Base-by-base conservation (phyloP, 1,284 basidiomycete species). In the Trichosporon sp. region DNA sequence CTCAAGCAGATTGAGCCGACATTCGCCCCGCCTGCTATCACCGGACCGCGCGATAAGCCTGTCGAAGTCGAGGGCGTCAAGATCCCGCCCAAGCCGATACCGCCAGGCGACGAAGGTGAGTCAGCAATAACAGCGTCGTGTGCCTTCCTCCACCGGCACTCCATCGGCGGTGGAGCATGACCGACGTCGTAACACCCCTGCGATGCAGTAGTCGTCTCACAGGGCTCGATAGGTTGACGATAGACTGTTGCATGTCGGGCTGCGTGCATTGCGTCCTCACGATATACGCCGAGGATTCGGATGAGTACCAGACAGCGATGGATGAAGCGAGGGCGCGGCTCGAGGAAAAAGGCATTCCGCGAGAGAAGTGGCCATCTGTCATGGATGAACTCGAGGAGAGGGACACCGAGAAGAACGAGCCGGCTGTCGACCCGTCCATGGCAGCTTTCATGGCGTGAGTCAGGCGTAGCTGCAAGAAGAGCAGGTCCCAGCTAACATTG, bases 171-270 rank as follows among this genome's bases (percentile, higher is more conserved):
- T 44, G 37, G 37, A 44, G 37, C 37, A 8, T 44, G 6, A n/a
- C 37, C 37, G 37, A 23, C 6, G 37, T 44, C 37, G 37, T 16
- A 9, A n/a, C 19, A 44, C 37, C 37, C 8, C 49, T 6, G n/a
- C 31, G 21, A 31, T 23, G 21, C 16, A 49, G 60, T n/a, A 40
- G 29, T 31, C 33, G 21, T 49, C 46, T 11, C 19, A 21, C 23
- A 21, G 27, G 29, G 36, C 21, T 37, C 6, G 13, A 25, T 37
- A 13, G 10, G 52, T 60, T 67, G 34, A 61, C 40, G 1, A 19
- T 69, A 92, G 90, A 92, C 79, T 93, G 92, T 78, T 94, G 92
- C 80, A 93, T 92, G 91, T 92, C 90, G 9, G 91, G 91, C 31
- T 95, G 92, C 72, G 89, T 91, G 0, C 81, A 92, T 34, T 95